Evolutionary conservation across 2,329 filamentous ascomycete species (phyloP), one percentile per base, ranked within the genome.

Genomic region (Sporothrix mexicana): DNA sequence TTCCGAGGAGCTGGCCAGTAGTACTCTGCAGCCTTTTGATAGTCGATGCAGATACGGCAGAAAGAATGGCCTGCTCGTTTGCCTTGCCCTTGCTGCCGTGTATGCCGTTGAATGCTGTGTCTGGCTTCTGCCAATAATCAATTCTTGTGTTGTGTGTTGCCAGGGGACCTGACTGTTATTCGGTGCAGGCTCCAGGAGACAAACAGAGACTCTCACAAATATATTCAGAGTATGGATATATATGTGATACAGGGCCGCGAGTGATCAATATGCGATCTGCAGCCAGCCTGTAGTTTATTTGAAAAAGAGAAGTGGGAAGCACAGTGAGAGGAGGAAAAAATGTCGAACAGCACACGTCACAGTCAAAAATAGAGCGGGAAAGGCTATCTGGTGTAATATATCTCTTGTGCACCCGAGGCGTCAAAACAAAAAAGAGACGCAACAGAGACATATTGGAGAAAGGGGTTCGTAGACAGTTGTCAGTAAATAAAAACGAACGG

Each of bases 321-420:
- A 45, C 2, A 25, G 2, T 51, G 15, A 5, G n/a, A 64, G 12
- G 41, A 8, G 17, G 20, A n/a, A 30, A 13, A 10, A 12, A 15
- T 20, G 17, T 20, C 12, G 7, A 47, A 45, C 30, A 36, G 7
- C 30, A 15, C 59, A 41, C 36, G 36, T 20, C 59, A 43, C 61
- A 47, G 15, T 36, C 30, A 36, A 36, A 36, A 36, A 36, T 36
- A 47, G 8, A 25, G 20, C 17, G 43, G 20, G n/a, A 67, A 67
- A 51, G 23, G 45, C 64, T n/a, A 36, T 51, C 64, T 51, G 64
- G 64, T 67, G 64, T 67, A 67, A 51, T 51, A 36, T 51, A 36
- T 51, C 23, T 67, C 64, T 67, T 67, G 64, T 67, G 36, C 47
- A 10, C 23, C 45, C 23, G 64, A 51, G 64, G 45, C 45, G 45